Base-by-base conservation (phyloP, 2,329 filamentous ascomycete genomes). In the Talaromyces sp. region DNA sequence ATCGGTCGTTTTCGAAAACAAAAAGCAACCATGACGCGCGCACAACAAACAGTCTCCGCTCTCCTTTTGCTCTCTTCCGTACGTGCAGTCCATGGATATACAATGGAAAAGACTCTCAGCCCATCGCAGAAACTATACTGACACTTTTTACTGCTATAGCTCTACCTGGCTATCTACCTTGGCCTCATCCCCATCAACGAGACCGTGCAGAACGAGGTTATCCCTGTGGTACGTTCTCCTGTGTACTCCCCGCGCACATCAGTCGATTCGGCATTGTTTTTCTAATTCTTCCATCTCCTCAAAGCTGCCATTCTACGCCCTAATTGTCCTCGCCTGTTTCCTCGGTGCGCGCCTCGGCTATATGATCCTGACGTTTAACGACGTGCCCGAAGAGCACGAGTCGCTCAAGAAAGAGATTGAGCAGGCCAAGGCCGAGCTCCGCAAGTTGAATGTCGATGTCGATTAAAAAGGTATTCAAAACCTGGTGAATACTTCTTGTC, bases 311-410 rank as follows among this genome's bases (percentile, higher is more conserved):
- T 91, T 97, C 81, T 99, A 94, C 90, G 87, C 86, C 54, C 83
- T 98, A 69, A 90, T 99, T 67, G 88, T 90, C 27, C 93, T 98
- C 73, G 95, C 93, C 77, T 90, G 93, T 65, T 93, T 92, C 79
- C 88, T 99, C 23, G 89, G 99, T 66, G 92, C 89, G 81, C 91
- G 92, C 70, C 89, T 99, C 65, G 95, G 95, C 70, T 90, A 87
- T 81, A 95, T 95, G 66, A 91, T 99, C 69, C 83, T 96, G 74
- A 96, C 92, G 61, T 99, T 99, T 85, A 95, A 96, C 82, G 93
- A 98, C 78, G 92, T 96, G 56, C 93, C 94, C 60, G 85, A 91
- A 65, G 95, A 95, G 58, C 90, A 98, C 78, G 86, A 88, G 74
- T 93, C 97, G 79, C 81, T 99, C 69, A 92, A 95, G 84, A 82